These are phyloP conservation scores for Fragaria vesca DNA, from an alignment of 306 rosid species.

Conservation along the genomic window DNA sequence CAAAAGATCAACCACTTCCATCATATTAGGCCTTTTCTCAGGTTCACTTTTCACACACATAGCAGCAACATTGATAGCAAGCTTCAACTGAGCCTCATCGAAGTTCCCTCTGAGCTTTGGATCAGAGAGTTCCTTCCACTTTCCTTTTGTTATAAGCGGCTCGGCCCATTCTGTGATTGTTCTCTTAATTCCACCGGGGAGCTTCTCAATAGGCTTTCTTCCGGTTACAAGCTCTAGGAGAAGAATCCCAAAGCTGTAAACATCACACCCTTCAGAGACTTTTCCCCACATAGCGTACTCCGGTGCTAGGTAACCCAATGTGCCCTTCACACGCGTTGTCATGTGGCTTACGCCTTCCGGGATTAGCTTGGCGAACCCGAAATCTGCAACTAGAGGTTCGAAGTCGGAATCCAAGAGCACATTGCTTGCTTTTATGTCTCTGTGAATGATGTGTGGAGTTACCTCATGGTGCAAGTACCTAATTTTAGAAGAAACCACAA, in stretches of 20 bases:
- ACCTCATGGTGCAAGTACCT: conserved; percentile 89
- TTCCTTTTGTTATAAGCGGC: conserved; percentile 54
- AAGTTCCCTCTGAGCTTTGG: conserved; percentile 61
- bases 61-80: conserved; percentile 56
- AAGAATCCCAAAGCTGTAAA: conserved; percentile 78
- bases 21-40: conserved; percentile 65
- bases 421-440: conserved; percentile 87
- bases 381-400: conserved; percentile 77
- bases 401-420: conserved; percentile 73
- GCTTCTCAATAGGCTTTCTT: conserved; percentile 81
- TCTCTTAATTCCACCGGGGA: conserved; percentile 70
- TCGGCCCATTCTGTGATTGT: conserved; percentile 82
- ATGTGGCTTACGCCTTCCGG: conserved; percentile 92
- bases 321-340: conserved; percentile 90
- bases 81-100: conserved; percentile 61
- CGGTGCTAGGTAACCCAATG: conserved; percentile 81
- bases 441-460: conserved; percentile 79
- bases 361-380: conserved; percentile 88
- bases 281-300: conserved; percentile 99
- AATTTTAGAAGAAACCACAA: neutral
- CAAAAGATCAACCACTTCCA: conserved; percentile 59
- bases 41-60: conserved; percentile 65
- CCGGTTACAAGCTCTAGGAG: conserved; percentile 69
- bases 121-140: conserved; percentile 58
- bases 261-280: conserved; percentile 85